A percentile compares a stretch with the other conserved stretches of the same genome.
Evolutionary conservation across 352 stramenopile species (phyloP).

Genomic region (Phytophthora kernoviae): DNA sequence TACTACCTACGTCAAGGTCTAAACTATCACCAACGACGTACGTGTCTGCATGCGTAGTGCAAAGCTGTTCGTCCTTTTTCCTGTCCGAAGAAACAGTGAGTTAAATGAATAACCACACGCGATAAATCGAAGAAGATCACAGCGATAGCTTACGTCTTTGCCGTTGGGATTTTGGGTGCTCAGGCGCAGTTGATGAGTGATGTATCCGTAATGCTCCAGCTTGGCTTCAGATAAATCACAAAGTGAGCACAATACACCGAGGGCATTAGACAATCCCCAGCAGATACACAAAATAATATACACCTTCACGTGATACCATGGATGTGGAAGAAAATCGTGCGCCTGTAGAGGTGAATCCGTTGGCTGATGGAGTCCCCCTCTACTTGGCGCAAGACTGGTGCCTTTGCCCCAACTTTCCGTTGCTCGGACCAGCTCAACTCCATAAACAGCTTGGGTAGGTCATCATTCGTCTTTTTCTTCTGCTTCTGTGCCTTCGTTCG

Average conservation of each 20-base stretch:
- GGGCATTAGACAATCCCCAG: background rate
- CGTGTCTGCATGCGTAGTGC: conserved; percentile 75
- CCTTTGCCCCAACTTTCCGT: conserved; percentile 57
- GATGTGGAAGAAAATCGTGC: conserved; percentile 83
- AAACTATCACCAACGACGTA: conserved; percentile 25
- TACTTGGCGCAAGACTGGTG: conserved; percentile 70
- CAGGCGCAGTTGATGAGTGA: conserved; percentile 63
- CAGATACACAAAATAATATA: conserved; percentile 5
- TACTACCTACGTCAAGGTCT: background rate
- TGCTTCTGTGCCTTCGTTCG: conserved; percentile 34
- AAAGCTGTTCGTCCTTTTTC: conserved; percentile 78
- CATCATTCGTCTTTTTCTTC: conserved; percentile 30
- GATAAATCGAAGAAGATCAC: background rate
- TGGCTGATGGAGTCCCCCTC: conserved; percentile 75
- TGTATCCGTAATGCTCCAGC: conserved; percentile 69
- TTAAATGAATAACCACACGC: conserved; percentile 1
- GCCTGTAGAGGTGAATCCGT: conserved; percentile 64
- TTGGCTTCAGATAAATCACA: conserved; percentile 44
- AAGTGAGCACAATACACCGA: background rate
- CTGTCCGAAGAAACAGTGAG: conserved; percentile 21
- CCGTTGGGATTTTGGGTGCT: conserved; percentile 74
- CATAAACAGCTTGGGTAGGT: conserved; percentile 72
- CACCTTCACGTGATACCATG: too few relatives aligned
- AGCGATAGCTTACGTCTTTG: conserved; percentile 61
- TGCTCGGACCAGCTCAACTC: conserved; percentile 70